phyloP scores from a whole-genome alignment of 495 filamentous ascomycete genomes.

The Xylaria telfairii region DNA sequence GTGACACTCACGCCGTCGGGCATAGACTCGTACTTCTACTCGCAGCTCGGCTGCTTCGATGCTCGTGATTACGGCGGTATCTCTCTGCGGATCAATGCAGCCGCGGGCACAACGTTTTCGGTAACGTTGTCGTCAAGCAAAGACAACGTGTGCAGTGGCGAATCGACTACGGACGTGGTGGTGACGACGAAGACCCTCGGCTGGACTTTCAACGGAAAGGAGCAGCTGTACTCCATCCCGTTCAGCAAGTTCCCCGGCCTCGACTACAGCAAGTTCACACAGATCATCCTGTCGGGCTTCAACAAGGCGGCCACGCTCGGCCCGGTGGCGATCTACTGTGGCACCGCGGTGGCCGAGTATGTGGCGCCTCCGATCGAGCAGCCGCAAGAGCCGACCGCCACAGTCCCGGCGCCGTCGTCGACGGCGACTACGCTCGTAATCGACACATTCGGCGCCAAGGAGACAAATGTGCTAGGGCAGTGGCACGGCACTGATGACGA shows the following conservation, averaged over 20 bases:
- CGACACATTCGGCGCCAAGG: constrained; percentile 64
- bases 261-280: constrained; percentile 58
- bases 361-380: constrained; percentile 47
- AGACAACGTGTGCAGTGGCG: constrained; percentile 48
- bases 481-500: constrained; percentile 74
- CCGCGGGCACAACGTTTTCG: constrained; percentile 59
- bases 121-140: constrained; percentile 58
- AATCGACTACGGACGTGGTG: constrained; percentile 42
- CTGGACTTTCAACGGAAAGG: constrained; percentile 66
- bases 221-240: constrained; percentile 65
- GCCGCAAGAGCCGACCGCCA: constrained; percentile 48
- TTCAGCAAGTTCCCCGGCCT: constrained; percentile 59
- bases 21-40: constrained; percentile 64
- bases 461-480: constrained; percentile 68
- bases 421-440: constrained; percentile 63
- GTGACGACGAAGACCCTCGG: constrained; percentile 56
- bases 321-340: constrained; percentile 67
- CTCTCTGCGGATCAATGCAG: constrained; percentile 62
- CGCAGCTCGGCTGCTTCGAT: constrained; percentile 61
- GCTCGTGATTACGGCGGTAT: constrained; percentile 63
- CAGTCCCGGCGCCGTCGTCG: constrained; percentile 56
- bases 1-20: constrained; percentile 59
- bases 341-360: constrained; percentile 56
- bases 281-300: constrained; percentile 56
- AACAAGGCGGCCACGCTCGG: constrained; percentile 58